Conservation (phyloP, 345 rosid genomes). For the Melaleuca quinquenervia region DNA sequence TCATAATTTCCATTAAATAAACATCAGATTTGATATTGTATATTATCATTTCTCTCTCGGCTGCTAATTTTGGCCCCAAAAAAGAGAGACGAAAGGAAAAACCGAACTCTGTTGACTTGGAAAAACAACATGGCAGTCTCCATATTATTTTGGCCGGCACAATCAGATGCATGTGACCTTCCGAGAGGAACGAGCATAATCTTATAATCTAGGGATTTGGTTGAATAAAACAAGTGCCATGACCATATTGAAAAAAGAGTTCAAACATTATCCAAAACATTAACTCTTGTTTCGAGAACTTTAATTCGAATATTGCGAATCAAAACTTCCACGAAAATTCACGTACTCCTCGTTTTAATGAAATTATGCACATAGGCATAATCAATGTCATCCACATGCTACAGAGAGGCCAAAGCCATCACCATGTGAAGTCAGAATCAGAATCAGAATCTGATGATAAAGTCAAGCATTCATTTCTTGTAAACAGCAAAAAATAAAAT, state of each 20-base stretch:
- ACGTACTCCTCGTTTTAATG: background rate
- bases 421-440: background rate
- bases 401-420: background rate
- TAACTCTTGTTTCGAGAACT: too few relatives aligned
- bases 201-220: background rate
- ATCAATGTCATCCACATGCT: background rate
- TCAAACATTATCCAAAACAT: background rate
- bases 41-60: too few relatives aligned
- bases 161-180: background rate
- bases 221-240: accelerated
- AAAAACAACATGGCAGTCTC: background rate
- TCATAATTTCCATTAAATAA: too few relatives aligned
- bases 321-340: background rate
- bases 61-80: too few relatives aligned
- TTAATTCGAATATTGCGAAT: background rate
- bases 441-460: background rate
- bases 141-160: background rate
- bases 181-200: background rate
- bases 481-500: background rate
- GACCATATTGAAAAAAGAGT: background rate
- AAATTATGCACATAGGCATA: background rate
- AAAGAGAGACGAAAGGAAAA: too few relatives aligned
- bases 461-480: background rate
- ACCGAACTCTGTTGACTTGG: too few relatives aligned
- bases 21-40: too few relatives aligned